Conservation (phyloP, 23 red algal genomes). For the Gracilaria caudata region DNA sequence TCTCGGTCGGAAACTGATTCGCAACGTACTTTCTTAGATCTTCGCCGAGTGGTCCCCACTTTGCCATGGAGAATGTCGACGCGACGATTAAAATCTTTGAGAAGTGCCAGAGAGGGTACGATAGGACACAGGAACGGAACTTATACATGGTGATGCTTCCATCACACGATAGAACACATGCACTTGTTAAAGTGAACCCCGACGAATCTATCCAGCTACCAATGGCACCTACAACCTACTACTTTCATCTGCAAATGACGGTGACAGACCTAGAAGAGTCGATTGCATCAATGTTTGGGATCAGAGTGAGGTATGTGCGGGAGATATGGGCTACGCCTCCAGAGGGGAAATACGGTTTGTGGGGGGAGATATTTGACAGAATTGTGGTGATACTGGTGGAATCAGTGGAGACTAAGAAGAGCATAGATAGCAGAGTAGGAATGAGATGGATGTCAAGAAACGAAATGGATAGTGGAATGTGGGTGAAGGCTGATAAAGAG, state of each 20-base stretch:
- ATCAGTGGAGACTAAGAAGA: not conserved
- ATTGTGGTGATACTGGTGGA: not conserved
- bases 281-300: not conserved
- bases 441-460: slow-evolving; percentile 1
- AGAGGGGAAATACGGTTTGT: not conserved
- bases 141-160: not conserved
- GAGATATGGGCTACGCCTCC: not conserved
- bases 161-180: no score
- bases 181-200: no score
- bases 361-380: not conserved
- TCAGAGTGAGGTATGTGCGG: not conserved
- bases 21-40: no score
- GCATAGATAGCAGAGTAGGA: not conserved
- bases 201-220: not conserved
- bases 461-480: not conserved
- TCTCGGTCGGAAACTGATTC: no score
- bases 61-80: no score
- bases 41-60: no score
- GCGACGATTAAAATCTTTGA: no score
- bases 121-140: no score
- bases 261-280: not conserved
- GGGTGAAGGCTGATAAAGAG: not conserved
- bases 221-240: not conserved
- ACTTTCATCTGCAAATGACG: not conserved
- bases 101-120: no score